Evolutionary conservation across 2,329 filamentous ascomycete species (phyloP).

Genomic region (Aspergillus brunneoviolaceus): DNA sequence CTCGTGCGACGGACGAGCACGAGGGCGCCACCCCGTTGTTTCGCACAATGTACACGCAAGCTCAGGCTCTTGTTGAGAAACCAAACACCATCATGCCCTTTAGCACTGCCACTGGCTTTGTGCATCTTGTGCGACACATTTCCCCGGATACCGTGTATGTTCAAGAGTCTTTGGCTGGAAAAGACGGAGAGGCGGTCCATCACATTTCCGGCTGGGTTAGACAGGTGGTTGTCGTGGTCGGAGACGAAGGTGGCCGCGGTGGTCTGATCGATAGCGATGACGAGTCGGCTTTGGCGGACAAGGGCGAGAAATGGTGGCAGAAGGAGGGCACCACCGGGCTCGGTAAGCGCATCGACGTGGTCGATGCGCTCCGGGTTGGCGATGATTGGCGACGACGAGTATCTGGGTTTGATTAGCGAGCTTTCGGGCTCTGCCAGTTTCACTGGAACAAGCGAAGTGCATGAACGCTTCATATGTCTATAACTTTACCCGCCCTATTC

Average conservation of each 20-base stretch:
- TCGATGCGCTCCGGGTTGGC: constrained; percentile 75
- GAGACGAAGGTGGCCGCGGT: constrained; percentile 61
- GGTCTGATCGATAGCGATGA: constrained; percentile 79
- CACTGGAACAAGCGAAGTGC: constrained; percentile 1
- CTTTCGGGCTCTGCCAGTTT: neutral
- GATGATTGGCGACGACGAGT: constrained; percentile 86
- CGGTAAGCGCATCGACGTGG: constrained; percentile 82
- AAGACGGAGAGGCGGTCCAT: constrained; percentile 69
- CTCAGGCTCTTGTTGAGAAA: constrained; percentile 74
- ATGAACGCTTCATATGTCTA: neutral
- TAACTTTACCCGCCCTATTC: constrained; percentile 6
- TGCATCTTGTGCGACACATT: constrained; percentile 83
- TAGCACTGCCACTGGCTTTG: constrained; percentile 75
- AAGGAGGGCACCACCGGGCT: constrained; percentile 77
- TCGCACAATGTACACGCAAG: constrained; percentile 77
- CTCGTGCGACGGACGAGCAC: constrained; percentile 38
- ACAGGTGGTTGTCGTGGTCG: constrained; percentile 59
- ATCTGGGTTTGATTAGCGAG: constrained; percentile 57
- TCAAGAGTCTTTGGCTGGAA: constrained; percentile 77
- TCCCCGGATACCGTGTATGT: constrained; percentile 84
- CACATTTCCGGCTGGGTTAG: constrained; percentile 65
- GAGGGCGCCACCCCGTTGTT: constrained; percentile 62
- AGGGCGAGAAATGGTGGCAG: constrained; percentile 57
- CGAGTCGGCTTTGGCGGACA: constrained; percentile 42
- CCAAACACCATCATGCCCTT: constrained; percentile 87